Evolutionary conservation across 2,329 filamentous ascomycete genomes (phyloP).

Genomic region (Trichoderma gracile): DNA sequence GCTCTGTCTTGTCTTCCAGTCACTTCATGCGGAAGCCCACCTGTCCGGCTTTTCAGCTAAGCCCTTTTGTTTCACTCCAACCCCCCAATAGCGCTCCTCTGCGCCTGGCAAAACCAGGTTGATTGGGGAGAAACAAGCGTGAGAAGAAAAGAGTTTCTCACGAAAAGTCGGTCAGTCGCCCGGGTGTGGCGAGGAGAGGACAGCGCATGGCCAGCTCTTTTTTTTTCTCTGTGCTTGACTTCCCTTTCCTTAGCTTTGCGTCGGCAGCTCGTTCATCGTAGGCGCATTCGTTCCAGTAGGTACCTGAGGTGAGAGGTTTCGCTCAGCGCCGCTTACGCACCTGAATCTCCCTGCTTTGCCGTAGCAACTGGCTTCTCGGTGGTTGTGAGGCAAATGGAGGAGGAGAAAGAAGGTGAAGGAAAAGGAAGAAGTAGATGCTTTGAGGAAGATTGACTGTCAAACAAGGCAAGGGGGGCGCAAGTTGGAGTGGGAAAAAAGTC

Average conservation of each 20-base stretch:
- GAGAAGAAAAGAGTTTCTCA: not conserved
- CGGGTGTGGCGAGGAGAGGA: not conserved
- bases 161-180: constrained; percentile 25
- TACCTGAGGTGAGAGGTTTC: not conserved
- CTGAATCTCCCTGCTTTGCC: not conserved
- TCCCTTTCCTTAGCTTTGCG: constrained; percentile 3
- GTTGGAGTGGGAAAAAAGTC: not conserved
- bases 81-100: not conserved
- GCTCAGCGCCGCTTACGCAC: not conserved
- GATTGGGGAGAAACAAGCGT: not conserved
- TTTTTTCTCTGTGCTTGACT: not conserved
- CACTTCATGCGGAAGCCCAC: constrained; percentile 1
- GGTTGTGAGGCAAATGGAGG: not conserved
- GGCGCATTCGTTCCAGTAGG: not conserved
- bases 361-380: not conserved
- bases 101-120: not conserved
- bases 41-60: not conserved
- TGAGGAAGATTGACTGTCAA: not conserved
- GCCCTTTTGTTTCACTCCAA: not conserved
- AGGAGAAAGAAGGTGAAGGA: not conserved
- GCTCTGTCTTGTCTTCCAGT: constrained; percentile 2
- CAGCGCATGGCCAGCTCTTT: constrained; percentile 14
- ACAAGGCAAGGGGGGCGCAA: not conserved
- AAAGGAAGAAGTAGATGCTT: not conserved
- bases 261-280: constrained; percentile 7